Percentiles rank a stretch among this genome's conserved stretches.
Conservation (phyloP, 140 eudicot genomes). For the Erigeron philadelphicus region DNA sequence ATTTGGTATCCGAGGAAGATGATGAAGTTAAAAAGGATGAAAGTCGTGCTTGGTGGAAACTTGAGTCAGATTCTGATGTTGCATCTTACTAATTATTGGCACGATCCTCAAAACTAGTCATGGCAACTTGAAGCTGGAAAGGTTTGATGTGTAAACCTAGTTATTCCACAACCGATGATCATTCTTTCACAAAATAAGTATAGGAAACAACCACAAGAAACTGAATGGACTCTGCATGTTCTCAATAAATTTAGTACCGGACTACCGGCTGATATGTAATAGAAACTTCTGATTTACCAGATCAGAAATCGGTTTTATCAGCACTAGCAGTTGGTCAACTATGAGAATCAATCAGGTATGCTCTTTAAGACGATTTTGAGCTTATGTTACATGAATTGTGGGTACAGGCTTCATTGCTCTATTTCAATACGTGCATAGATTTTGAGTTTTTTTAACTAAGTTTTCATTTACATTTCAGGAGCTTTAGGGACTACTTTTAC, state of each 20-base stretch:
- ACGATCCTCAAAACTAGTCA: background rate
- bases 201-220: too few relatives aligned
- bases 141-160: conserved; percentile 9
- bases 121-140: background rate
- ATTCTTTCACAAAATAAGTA: too few relatives aligned
- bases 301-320: background rate
- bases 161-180: background rate
- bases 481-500: conserved; percentile 16
- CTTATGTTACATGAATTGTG: background rate
- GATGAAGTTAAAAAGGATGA: conserved; percentile 28
- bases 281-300: background rate
- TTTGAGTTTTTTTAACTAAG: background rate
- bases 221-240: too few relatives aligned
- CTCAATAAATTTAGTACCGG: too few relatives aligned
- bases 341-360: conserved; percentile 6
- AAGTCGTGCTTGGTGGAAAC: conserved; percentile 65
- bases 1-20: conserved; percentile 30
- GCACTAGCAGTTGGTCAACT: background rate
- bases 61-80: conserved; percentile 43
- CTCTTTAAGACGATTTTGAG: conserved; percentile 5
- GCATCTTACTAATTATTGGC: conserved; percentile 16
- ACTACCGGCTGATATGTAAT: background rate
- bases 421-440: background rate
- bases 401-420: background rate
- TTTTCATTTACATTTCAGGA: conserved; percentile 23